A percentile compares a stretch with the other conserved stretches of the same genome.
Conservation (phyloP, 768 basidiomycete genomes). For the Tulasnella sp. region DNA sequence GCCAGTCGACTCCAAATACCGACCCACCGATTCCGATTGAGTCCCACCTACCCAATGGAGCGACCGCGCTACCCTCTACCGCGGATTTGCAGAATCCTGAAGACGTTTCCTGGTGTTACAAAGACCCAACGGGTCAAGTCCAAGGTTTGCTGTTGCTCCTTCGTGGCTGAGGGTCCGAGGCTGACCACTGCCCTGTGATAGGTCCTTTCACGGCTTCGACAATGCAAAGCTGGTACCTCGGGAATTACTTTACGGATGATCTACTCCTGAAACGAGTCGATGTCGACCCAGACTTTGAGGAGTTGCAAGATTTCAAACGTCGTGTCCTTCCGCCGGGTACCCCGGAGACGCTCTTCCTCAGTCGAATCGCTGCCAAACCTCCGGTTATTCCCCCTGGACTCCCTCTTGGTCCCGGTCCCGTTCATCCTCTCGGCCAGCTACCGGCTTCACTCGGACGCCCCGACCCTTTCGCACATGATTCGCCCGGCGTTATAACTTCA, state of each 20-base stretch:
- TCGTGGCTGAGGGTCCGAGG: neutral
- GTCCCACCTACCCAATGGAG: neutral
- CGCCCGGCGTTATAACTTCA: neutral
- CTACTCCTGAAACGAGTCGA: slow-evolving; percentile 58
- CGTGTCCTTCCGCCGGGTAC: slow-evolving; percentile 28
- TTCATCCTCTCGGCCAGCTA: neutral
- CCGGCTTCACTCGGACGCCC: neutral
- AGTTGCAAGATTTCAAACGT: slow-evolving; percentile 30
- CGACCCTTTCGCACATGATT: neutral
- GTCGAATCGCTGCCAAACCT: slow-evolving; percentile 17
- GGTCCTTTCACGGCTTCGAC: slow-evolving; percentile 82
- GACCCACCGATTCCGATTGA: neutral
- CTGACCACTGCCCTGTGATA: slow-evolving; percentile 29
- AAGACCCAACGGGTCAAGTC: slow-evolving; percentile 83
- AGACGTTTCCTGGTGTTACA: slow-evolving; percentile 79
- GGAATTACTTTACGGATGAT: slow-evolving; percentile 77
- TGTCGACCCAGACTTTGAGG: slow-evolving; percentile 30
- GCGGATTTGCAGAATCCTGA: slow-evolving; percentile 5
- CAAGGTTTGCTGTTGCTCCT: slow-evolving; percentile 54
- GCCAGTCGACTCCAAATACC: neutral
- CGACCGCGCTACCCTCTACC: neutral
- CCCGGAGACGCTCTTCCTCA: slow-evolving; percentile 31
- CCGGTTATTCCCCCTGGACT: slow-evolving; percentile 12
- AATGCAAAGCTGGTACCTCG: slow-evolving; percentile 94
- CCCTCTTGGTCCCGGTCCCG: neutral